Conservation (phyloP, 1,139 yeast genomes). For the Zygotorulaspora mrakii region DNA sequence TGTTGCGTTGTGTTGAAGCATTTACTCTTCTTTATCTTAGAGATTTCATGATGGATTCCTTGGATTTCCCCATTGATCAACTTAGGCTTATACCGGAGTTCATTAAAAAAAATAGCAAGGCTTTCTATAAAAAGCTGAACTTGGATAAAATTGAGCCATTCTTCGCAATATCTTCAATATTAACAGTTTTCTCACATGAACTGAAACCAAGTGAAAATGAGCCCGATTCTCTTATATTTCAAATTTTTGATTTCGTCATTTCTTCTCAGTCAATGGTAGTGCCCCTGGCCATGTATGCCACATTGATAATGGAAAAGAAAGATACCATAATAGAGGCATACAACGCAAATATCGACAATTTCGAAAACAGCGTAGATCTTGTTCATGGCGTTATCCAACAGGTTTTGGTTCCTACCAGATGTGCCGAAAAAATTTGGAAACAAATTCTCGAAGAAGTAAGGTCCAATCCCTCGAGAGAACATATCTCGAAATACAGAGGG, state of each 20-base stretch:
- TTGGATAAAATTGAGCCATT: constrained; percentile 50
- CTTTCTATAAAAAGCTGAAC: constrained; percentile 49
- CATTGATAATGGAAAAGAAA: constrained; percentile 24
- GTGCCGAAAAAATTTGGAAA: constrained; percentile 21
- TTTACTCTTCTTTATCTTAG: constrained; percentile 64
- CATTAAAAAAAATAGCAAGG: constrained; percentile 48
- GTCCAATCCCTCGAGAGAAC: constrained; percentile 3
- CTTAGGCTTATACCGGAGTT: constrained; percentile 62
- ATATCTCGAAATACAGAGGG: constrained; percentile 4
- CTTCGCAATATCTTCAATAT: constrained; percentile 67
- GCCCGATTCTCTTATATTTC: constrained; percentile 22
- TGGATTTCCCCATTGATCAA: constrained; percentile 64
- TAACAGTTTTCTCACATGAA: constrained; percentile 81
- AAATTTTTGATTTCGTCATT: constrained; percentile 32
- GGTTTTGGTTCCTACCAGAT: constrained; percentile 17
- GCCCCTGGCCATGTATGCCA: constrained; percentile 30
- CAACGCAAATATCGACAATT: constrained; percentile 23
- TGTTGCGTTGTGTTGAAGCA: constrained; percentile 50
- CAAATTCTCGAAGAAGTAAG: constrained; percentile 20
- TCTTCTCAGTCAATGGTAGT: constrained; percentile 30
- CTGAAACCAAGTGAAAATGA: constrained; percentile 20
- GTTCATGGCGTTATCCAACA: constrained; percentile 33
- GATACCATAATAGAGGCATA: constrained; percentile 21
- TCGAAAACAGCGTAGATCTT: constrained; percentile 31
- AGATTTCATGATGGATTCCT: constrained; percentile 77